Conservation (phyloP, 768 basidiomycete genomes). For the Podaxis sp. region DNA sequence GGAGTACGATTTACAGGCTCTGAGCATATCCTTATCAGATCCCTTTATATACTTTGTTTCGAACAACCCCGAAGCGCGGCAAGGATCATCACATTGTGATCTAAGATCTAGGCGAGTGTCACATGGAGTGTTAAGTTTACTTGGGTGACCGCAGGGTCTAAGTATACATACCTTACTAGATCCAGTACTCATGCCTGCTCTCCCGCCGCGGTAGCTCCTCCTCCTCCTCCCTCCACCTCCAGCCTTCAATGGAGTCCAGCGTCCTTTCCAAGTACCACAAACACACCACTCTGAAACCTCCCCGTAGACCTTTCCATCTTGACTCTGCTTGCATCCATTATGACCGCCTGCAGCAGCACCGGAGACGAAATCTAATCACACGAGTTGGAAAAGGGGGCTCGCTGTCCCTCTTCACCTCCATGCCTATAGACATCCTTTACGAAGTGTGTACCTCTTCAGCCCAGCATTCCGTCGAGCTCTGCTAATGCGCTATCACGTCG, state of each 20-base stretch:
- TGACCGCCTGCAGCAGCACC: conserved; percentile 1
- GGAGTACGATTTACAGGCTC: background rate
- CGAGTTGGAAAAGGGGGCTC: conserved; percentile 12
- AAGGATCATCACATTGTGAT: background rate
- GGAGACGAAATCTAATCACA: conserved; percentile 1
- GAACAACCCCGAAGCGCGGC: background rate
- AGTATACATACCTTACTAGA: conserved; percentile 8
- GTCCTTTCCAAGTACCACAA: background rate
- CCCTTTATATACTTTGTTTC: background rate
- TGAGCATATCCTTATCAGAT: background rate
- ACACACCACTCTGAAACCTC: background rate
- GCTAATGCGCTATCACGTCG: background rate
- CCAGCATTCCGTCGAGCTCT: too few relatives aligned
- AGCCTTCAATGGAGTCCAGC: background rate
- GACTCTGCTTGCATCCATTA: conserved; percentile 6
- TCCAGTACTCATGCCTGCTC: background rate
- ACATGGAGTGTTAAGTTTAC: conserved; percentile 1
- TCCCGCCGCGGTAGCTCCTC: background rate
- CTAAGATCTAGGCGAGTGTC: conserved; percentile 4
- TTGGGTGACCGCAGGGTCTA: background rate
- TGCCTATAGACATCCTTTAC: conserved; percentile 33
- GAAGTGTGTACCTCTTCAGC: conserved; percentile 24
- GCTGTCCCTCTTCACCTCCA: conserved; percentile 19
- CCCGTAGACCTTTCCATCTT: conserved; percentile 2
- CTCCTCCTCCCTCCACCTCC: background rate